phyloP scores from a whole-genome alignment of 1,284 basidiomycete species.

The Tilletia walkeri region DNA sequence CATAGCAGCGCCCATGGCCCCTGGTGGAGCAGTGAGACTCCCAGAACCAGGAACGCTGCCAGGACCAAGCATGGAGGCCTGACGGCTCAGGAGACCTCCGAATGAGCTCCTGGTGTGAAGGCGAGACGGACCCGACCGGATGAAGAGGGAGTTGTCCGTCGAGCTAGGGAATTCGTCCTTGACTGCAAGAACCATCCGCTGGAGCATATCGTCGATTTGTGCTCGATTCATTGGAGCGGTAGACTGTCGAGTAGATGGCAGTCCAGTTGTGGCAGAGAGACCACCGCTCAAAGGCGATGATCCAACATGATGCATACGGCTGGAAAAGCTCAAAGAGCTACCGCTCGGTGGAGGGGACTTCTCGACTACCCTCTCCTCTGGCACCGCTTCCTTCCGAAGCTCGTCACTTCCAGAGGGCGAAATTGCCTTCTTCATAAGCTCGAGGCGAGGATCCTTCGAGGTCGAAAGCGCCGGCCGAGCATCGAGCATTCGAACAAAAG shows the following conservation, averaged over 20 bases:
- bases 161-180: slow-evolving; percentile 19
- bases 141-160: background rate
- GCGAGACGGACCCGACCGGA: background rate
- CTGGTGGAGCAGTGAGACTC: background rate
- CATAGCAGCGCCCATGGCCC: background rate
- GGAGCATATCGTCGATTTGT: slow-evolving; percentile 44
- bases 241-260: background rate
- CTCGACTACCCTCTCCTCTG: slow-evolving; percentile 12
- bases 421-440: background rate
- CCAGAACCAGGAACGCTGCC: too few species aligned
- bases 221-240: slow-evolving; percentile 30
- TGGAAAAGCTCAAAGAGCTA: too few species aligned
- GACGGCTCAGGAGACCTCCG: too few species aligned
- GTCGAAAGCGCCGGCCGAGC: slow-evolving; percentile 28
- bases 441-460: background rate
- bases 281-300: too few species aligned
- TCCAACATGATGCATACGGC: too few species aligned
- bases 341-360: background rate
- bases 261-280: background rate
- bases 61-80: too few species aligned
- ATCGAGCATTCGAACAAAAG: slow-evolving; percentile 38
- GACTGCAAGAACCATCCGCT: slow-evolving; percentile 39
- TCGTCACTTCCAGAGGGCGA: slow-evolving; percentile 25
- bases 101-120: too few species aligned
- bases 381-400: slow-evolving; percentile 30